phyloP scores from a whole-genome alignment of 2,329 filamentous ascomycete species.

The Diplodia intermedia region DNA sequence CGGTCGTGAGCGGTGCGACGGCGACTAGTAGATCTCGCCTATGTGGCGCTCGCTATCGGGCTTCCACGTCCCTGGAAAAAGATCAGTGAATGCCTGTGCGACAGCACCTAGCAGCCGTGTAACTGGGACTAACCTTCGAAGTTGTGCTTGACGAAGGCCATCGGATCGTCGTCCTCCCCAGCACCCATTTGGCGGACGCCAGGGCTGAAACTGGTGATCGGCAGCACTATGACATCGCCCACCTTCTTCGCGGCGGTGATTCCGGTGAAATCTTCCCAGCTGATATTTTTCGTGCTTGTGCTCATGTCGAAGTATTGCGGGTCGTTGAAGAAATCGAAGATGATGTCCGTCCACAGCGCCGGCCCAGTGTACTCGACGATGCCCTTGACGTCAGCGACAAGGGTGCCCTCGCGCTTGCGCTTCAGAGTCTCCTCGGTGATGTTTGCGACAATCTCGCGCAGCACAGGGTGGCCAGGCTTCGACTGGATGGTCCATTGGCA shows the following conservation, averaged over 20 bases:
- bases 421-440: constrained; percentile 83
- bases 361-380: constrained; percentile 96
- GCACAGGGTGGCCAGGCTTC: constrained; percentile 90
- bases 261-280: constrained; percentile 87
- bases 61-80: constrained; percentile 72
- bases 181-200: constrained; percentile 94
- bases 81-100: constrained; percentile 27
- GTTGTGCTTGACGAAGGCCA: constrained; percentile 97
- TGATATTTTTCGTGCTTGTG: constrained; percentile 73
- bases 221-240: constrained; percentile 90
- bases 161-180: constrained; percentile 84
- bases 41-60: constrained; percentile 75
- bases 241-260: constrained; percentile 84
- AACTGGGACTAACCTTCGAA: constrained; percentile 78
- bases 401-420: constrained; percentile 70
- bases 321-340: constrained; percentile 96
- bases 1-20: constrained; percentile 25
- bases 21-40: constrained; percentile 49
- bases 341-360: constrained; percentile 88
- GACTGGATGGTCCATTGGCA: constrained; percentile 99
- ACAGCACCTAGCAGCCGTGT: constrained; percentile 2
- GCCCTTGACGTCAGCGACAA: constrained; percentile 71
- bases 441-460: constrained; percentile 83
- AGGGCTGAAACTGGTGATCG: constrained; percentile 96
- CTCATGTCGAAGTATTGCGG: constrained; percentile 83